phyloP scores from a whole-genome alignment of 108 stramenopile genomes.

The Seminavis robusta region DNA sequence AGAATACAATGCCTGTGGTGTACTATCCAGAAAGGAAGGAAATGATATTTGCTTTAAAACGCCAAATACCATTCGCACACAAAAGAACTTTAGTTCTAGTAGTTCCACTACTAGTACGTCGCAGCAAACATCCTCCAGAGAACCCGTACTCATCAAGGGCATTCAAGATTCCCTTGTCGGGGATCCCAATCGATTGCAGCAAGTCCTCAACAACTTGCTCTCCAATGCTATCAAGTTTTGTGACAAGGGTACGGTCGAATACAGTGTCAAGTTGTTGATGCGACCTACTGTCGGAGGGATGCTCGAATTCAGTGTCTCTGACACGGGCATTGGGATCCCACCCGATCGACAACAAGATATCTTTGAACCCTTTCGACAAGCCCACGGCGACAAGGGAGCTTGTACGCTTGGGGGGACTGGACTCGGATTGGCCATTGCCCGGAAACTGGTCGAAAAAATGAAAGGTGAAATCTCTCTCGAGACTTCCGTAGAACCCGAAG shows the following conservation, averaged over 20 bases:
- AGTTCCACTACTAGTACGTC: no score
- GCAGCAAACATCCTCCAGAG: no score
- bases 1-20: no score
- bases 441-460: slow-evolving; percentile 36
- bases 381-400: slow-evolving; percentile 22
- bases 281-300: slow-evolving; percentile 10
- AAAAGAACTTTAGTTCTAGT: no score
- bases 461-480: slow-evolving; percentile 37
- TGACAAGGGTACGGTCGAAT: slow-evolving; percentile 6
- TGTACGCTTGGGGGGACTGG: slow-evolving; percentile 52
- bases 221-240: slow-evolving; percentile 40
- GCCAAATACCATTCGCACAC: no score
- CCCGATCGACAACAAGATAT: slow-evolving; percentile 18
- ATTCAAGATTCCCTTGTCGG: slow-evolving; percentile 4
- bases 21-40: slow-evolving; percentile 8
- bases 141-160: no score
- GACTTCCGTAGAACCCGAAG: no score
- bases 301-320: slow-evolving; percentile 19
- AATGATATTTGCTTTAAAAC: no score
- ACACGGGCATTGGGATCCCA: slow-evolving; percentile 31
- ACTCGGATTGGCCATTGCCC: slow-evolving; percentile 48
- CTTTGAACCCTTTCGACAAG: slow-evolving; percentile 27
- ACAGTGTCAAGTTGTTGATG: neutral
- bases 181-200: slow-evolving; percentile 19
- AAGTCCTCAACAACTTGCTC: slow-evolving; percentile 28